Percentiles rank a stretch among this genome's conserved stretches.
Evolutionary conservation across 768 basidiomycete species (phyloP).

Genomic region (Leccinum truebloodii): DNA sequence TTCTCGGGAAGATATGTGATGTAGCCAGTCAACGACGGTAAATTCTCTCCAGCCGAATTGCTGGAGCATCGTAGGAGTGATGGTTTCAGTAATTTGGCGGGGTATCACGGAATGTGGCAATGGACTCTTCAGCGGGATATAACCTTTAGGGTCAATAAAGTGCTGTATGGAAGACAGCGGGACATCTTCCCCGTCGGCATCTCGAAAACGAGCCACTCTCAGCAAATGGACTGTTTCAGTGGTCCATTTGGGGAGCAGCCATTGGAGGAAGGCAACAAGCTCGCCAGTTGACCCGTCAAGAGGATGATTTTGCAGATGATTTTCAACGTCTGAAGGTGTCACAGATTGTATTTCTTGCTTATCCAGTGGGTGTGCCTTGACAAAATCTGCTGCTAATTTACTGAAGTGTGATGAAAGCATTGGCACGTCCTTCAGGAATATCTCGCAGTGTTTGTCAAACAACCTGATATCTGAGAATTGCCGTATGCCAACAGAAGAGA

Average conservation of each 20-base stretch:
- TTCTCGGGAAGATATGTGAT: slow-evolving; percentile 52
- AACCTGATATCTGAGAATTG: slow-evolving; percentile 53
- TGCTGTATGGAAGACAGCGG: slow-evolving; percentile 63
- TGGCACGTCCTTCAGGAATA: no score
- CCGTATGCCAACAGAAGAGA: slow-evolving; percentile 44
- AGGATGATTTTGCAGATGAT: neutral
- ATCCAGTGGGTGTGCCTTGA: slow-evolving; percentile 16
- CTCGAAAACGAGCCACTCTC: slow-evolving; percentile 40
- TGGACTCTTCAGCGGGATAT: slow-evolving; percentile 47
- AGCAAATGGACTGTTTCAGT: neutral
- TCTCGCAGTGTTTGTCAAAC: neutral
- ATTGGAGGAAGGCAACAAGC: slow-evolving; percentile 11
- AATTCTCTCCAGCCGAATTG: slow-evolving; percentile 80
- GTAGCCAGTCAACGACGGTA: slow-evolving; percentile 68
- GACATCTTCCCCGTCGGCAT: slow-evolving; percentile 50
- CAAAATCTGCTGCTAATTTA: slow-evolving; percentile 48
- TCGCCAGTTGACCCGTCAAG: neutral
- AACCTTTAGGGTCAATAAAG: slow-evolving; percentile 53
- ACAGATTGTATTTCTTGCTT: neutral
- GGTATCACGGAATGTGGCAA: slow-evolving; percentile 36
- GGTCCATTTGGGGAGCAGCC: neutral
- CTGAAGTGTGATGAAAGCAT: no score
- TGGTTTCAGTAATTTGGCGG: slow-evolving; percentile 55
- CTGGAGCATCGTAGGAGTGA: slow-evolving; percentile 51
- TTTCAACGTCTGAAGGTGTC: neutral